phyloP scores from a whole-genome alignment of 441 rosid genomes.

The Pelargonium hybrid region DNA sequence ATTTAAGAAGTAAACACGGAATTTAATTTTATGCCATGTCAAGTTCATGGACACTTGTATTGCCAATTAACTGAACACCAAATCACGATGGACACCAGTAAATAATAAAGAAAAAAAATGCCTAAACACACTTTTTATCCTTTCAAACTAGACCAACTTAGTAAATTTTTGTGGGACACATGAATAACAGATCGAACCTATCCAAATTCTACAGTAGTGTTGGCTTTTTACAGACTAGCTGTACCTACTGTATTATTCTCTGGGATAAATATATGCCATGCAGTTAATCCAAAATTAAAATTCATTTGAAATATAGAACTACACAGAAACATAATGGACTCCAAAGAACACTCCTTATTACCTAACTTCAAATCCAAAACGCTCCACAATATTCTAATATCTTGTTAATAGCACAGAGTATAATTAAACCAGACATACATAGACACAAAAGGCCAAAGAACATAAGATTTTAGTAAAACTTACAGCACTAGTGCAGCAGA shows the following conservation, averaged over 20 bases:
- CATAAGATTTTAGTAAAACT: slow-evolving; percentile 22
- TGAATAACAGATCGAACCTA: not conserved
- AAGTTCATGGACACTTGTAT: too few species aligned
- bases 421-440: not conserved
- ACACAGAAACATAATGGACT: not conserved
- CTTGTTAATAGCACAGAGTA: too few species aligned
- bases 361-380: not conserved
- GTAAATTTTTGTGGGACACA: not conserved
- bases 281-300: not conserved
- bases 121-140: too few species aligned
- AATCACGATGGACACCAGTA: too few species aligned
- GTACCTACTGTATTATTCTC: not conserved
- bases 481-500: slow-evolving; percentile 58
- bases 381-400: too few species aligned
- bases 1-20: too few species aligned
- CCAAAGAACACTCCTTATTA: not conserved
- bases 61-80: too few species aligned
- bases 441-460: not conserved
- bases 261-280: not conserved
- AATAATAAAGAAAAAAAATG: too few species aligned
- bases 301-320: not conserved
- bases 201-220: not conserved
- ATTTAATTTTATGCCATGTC: too few species aligned
- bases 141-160: not conserved
- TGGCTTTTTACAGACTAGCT: not conserved